phyloP scores from a whole-genome alignment of 2,329 filamentous ascomycete genomes.

The Alternaria viburni region DNA sequence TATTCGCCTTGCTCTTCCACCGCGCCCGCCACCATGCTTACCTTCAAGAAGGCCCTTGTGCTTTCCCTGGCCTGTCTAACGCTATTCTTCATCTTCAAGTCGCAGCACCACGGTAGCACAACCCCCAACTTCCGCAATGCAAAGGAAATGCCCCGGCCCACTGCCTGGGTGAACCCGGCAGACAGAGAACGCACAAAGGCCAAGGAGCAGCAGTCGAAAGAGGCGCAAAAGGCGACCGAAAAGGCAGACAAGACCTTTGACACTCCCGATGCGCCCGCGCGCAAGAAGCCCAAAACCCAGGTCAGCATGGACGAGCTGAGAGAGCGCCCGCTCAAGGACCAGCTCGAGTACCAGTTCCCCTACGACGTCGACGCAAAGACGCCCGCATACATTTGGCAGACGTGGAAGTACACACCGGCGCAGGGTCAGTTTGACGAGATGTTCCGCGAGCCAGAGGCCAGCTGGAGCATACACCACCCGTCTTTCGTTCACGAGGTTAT shows the following conservation, averaged over 20 bases:
- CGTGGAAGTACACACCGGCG: conserved; percentile 87
- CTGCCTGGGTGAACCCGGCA: conserved; percentile 38
- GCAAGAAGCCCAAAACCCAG: conserved; percentile 60
- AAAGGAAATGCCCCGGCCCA: conserved; percentile 45
- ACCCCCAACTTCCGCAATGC: conserved; percentile 41
- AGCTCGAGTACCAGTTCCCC: conserved; percentile 90
- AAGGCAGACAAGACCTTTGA: conserved; percentile 38
- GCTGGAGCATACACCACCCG: conserved; percentile 86
- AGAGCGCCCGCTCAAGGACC: conserved; percentile 74
- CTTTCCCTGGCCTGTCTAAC: conserved; percentile 72
- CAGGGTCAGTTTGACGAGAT: conserved; percentile 74
- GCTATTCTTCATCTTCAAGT: conserved; percentile 72
- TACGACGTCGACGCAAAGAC: conserved; percentile 90
- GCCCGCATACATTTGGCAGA: conserved; percentile 99
- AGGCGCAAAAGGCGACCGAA: conserved; percentile 16
- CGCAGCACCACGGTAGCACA: conserved; percentile 56
- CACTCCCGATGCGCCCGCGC: conserved; percentile 32
- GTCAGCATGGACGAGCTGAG: conserved; percentile 73
- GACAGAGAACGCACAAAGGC: conserved; percentile 15
- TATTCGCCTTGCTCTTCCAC: background rate
- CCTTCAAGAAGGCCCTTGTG: conserved; percentile 76
- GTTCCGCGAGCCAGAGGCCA: conserved; percentile 84
- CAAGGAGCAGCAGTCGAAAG: conserved; percentile 19
- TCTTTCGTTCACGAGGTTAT: conserved; percentile 96
- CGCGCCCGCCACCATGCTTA: conserved; percentile 67